A percentile compares a stretch with the other conserved stretches of the same genome.
phyloP scores from a whole-genome alignment of 768 basidiomycete species.

The Suillus fuscotomentosus region DNA sequence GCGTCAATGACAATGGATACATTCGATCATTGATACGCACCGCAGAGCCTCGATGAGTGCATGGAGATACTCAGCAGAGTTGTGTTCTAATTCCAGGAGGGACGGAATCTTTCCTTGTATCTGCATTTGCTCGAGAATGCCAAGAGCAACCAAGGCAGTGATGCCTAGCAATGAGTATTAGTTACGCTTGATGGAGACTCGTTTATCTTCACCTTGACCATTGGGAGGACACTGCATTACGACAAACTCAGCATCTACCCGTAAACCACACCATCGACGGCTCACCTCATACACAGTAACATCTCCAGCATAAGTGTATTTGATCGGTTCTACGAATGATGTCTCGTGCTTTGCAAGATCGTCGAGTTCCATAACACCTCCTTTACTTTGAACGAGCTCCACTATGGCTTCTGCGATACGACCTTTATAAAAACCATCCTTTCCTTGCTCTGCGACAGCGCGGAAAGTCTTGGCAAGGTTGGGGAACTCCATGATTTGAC shows the following conservation, averaged over 20 bases:
- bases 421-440: constrained; percentile 93
- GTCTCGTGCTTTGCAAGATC: constrained; percentile 86
- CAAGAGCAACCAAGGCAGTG: constrained; percentile 89
- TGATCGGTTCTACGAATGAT: constrained; percentile 84
- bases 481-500: constrained; percentile 80
- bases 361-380: constrained; percentile 92
- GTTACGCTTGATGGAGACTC: neutral
- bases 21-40: constrained; percentile 34
- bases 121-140: constrained; percentile 87
- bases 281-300: constrained; percentile 89
- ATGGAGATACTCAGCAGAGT: constrained; percentile 88
- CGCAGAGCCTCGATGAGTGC: constrained; percentile 81
- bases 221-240: constrained; percentile 83
- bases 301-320: constrained; percentile 81
- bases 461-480: constrained; percentile 85
- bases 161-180: constrained; percentile 47
- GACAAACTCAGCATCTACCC: neutral
- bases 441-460: constrained; percentile 75
- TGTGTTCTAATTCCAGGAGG: constrained; percentile 82
- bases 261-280: neutral
- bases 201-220: constrained; percentile 66
- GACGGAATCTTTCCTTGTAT: constrained; percentile 66
- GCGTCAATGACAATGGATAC: neutral
- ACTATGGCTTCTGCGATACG: constrained; percentile 87
- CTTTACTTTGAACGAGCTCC: constrained; percentile 78